Evolutionary conservation across 306 rosid species (phyloP).

Genomic region (Abrus pulchellus): DNA sequence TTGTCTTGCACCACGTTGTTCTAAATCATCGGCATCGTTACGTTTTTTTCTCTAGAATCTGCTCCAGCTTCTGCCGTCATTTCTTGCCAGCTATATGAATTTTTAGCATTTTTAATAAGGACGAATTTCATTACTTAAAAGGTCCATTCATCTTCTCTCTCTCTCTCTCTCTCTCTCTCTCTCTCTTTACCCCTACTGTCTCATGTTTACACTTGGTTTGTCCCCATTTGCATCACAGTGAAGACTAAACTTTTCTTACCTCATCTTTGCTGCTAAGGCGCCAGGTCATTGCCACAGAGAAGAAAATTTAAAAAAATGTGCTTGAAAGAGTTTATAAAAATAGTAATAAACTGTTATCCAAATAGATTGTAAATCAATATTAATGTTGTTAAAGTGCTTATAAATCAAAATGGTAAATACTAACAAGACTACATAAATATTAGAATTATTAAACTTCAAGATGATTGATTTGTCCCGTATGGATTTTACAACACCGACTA

Average conservation of each 20-base stretch:
- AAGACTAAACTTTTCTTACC: not conserved
- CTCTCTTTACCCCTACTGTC: too few relatives aligned
- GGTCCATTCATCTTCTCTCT: not conserved
- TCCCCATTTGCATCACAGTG: constrained; percentile 1
- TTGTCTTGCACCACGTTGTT: not conserved
- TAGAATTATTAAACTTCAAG: not conserved
- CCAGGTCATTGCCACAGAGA: not conserved
- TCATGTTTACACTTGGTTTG: not conserved
- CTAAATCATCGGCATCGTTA: not conserved
- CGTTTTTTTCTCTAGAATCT: not conserved
- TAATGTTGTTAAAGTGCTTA: too few relatives aligned
- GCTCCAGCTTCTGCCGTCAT: not conserved
- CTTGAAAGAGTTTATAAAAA: too few relatives aligned
- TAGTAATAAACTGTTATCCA: too few relatives aligned
- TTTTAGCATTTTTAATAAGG: not conserved
- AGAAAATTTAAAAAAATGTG: not conserved
- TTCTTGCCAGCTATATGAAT: constrained; percentile 23
- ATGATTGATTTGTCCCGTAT: not conserved
- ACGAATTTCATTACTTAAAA: not conserved
- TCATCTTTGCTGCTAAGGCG: not conserved
- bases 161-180: not conserved
- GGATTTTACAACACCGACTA: not conserved
- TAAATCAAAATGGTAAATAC: not conserved
- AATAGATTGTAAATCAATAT: too few relatives aligned
- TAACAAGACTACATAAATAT: not conserved